These are phyloP conservation scores for Cutaneotrichosporon sp. DNA, from an alignment of 1,284 basidiomycete genomes.

Conservation along the genomic window DNA sequence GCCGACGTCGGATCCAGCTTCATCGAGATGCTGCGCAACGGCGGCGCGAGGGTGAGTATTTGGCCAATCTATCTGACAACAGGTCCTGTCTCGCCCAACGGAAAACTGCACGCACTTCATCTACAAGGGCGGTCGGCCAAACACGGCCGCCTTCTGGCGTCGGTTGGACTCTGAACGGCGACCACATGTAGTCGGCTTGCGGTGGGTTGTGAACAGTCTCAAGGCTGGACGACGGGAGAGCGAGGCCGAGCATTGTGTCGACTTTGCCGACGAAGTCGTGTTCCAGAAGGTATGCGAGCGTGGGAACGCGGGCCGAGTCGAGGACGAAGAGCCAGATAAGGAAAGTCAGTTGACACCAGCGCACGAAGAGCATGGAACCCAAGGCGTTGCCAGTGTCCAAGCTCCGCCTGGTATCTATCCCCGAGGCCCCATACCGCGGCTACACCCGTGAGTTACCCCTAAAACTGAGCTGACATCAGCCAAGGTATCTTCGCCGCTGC, in stretches of 20 bases:
- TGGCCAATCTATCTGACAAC: constrained; percentile 40
- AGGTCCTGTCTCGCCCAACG: constrained; percentile 55
- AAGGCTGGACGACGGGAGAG: constrained; percentile 67
- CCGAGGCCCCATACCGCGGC: constrained; percentile 24
- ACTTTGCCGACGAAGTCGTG: constrained; percentile 66
- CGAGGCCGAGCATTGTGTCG: constrained; percentile 67
- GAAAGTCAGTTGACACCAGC: constrained; percentile 43
- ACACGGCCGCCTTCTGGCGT: constrained; percentile 75
- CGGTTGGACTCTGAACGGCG: constrained; percentile 55
- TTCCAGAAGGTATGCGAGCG: constrained; percentile 63
- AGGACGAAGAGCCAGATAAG: background rate
- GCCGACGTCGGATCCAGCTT: constrained; percentile 81
- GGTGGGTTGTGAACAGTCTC: constrained; percentile 86
- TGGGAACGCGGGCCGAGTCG: background rate
- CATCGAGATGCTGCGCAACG: constrained; percentile 72
- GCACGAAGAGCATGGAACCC: constrained; percentile 63
- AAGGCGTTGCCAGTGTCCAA: constrained; percentile 15
- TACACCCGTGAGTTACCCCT: constrained; percentile 41
- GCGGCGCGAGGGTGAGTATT: constrained; percentile 72
- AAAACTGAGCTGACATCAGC: constrained; percentile 26
- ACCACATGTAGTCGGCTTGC: constrained; percentile 72
- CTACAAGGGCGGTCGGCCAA: constrained; percentile 78
- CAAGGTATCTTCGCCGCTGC: constrained; percentile 43
- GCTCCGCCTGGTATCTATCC: constrained; percentile 17
- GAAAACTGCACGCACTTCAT: constrained; percentile 78